Percentiles rank a stretch among this genome's conserved stretches.
Conservation (phyloP, 352 stramenopile species). For the Sclerospora graminicola region DNA sequence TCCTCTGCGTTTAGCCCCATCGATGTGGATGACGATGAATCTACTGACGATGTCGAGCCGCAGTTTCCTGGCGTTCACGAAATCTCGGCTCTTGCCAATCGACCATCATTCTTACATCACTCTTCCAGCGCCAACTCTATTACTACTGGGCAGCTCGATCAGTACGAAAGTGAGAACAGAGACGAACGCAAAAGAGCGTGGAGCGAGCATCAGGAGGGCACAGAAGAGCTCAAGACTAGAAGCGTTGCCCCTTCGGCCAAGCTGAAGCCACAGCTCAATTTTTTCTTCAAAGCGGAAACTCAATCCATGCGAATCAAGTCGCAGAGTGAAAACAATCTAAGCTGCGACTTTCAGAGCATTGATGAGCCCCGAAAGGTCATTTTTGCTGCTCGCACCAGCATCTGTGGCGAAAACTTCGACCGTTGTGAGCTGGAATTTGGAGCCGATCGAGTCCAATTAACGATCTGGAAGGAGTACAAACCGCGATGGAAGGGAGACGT, state of each 20-base stretch:
- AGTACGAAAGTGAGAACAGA: background rate
- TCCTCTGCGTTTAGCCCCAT: slow-evolving; percentile 18
- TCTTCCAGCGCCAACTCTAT: background rate
- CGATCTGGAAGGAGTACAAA: slow-evolving; percentile 20
- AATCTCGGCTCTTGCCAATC: background rate
- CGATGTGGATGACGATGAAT: slow-evolving; percentile 17
- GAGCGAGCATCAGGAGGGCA: slow-evolving; percentile 8
- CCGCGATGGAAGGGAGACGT: slow-evolving; percentile 22
- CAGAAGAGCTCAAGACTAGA: background rate
- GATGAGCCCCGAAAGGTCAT: slow-evolving; percentile 13
- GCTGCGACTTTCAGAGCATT: background rate
- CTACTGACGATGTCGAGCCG: slow-evolving; percentile 8
- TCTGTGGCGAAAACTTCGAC: slow-evolving; percentile 32
- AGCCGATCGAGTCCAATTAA: slow-evolving; percentile 18
- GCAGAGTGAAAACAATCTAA: background rate
- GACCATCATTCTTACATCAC: slow-evolving; percentile 15
- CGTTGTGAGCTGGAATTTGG: slow-evolving; percentile 29
- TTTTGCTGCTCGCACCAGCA: slow-evolving; percentile 19
- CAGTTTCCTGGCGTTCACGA: background rate
- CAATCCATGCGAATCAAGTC: background rate
- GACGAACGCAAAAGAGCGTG: slow-evolving; percentile 13
- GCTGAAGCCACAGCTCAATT: slow-evolving; percentile 8
- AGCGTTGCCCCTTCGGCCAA: background rate
- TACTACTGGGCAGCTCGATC: no score
- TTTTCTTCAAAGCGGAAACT: slow-evolving; percentile 17